A percentile compares a stretch with the other conserved stretches of the same genome.
phyloP scores from a whole-genome alignment of 108 stramenopile genomes.

The Nitzschia palea region DNA sequence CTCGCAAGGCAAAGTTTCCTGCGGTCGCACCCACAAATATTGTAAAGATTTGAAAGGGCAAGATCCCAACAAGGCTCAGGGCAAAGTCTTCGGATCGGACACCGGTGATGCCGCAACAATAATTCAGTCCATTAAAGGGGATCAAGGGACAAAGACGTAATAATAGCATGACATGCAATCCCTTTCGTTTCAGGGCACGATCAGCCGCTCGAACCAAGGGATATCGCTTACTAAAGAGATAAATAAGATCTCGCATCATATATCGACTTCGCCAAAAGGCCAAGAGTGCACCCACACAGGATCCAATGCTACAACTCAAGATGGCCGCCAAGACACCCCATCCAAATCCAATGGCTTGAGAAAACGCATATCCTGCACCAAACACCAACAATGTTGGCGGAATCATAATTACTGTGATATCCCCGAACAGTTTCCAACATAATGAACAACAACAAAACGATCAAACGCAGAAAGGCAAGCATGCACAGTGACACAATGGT shows the following conservation, averaged over 20 bases:
- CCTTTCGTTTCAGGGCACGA: constrained; percentile 56
- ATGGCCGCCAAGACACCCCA: constrained; percentile 51
- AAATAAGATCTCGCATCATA: constrained; percentile 70
- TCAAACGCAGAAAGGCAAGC: background rate
- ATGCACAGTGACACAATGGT: too few relatives aligned
- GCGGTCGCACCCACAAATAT: constrained; percentile 32
- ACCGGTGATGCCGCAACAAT: constrained; percentile 59
- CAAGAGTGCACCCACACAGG: constrained; percentile 43
- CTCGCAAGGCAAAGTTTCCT: constrained; percentile 9
- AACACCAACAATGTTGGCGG: constrained; percentile 70
- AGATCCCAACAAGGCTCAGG: constrained; percentile 26
- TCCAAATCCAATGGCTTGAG: constrained; percentile 37
- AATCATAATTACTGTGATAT: constrained; percentile 53
- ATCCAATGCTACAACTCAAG: constrained; percentile 61
- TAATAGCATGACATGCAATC: constrained; percentile 63
- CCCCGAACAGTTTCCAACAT: too few relatives aligned
- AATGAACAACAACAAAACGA: background rate
- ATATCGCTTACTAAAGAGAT: constrained; percentile 65
- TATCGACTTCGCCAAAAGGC: constrained; percentile 71
- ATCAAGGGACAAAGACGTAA: constrained; percentile 66
- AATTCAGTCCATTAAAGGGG: constrained; percentile 70
- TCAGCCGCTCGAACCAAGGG: constrained; percentile 62
- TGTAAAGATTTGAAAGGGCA: constrained; percentile 34
- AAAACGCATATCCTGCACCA: constrained; percentile 75
- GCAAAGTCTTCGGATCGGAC: constrained; percentile 25